These are phyloP conservation scores for Rhizopogon vesiculosus DNA, from an alignment of 768 basidiomycete genomes.

Conservation along the genomic window DNA sequence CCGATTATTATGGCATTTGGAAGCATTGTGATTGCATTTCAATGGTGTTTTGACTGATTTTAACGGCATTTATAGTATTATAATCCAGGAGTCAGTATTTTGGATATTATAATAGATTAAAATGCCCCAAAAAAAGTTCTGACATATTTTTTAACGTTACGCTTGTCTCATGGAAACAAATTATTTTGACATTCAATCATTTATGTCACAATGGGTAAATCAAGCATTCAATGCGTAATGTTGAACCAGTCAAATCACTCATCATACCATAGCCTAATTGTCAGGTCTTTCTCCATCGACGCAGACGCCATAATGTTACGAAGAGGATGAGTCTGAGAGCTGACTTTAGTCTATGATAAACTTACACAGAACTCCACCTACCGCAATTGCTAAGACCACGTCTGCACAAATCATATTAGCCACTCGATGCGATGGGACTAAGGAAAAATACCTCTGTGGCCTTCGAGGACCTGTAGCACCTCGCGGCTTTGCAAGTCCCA, in stretches of 20 bases:
- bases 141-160: no score
- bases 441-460: slow-evolving; percentile 64
- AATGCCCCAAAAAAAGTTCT: no score
- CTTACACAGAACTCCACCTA: slow-evolving; percentile 23
- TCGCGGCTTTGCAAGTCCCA: slow-evolving; percentile 87
- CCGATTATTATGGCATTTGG: no score
- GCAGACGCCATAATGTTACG: slow-evolving; percentile 78
- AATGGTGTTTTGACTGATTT: no score
- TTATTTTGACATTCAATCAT: no score
- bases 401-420: slow-evolving; percentile 20
- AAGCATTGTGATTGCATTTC: no score
- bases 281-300: slow-evolving; percentile 85
- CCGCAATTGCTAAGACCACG: slow-evolving; percentile 77
- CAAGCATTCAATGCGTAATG: background rate
- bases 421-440: background rate
- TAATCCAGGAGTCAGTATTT: no score
- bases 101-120: no score
- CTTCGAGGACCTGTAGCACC: slow-evolving; percentile 69
- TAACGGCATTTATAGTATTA: no score
- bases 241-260: slow-evolving; percentile 23
- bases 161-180: no score
- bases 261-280: slow-evolving; percentile 79
- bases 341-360: slow-evolving; percentile 5
- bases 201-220: no score
- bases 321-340: slow-evolving; percentile 67